phyloP scores from a whole-genome alignment of 1,139 yeast species.

The Meyerozyma guilliermondii region DNA sequence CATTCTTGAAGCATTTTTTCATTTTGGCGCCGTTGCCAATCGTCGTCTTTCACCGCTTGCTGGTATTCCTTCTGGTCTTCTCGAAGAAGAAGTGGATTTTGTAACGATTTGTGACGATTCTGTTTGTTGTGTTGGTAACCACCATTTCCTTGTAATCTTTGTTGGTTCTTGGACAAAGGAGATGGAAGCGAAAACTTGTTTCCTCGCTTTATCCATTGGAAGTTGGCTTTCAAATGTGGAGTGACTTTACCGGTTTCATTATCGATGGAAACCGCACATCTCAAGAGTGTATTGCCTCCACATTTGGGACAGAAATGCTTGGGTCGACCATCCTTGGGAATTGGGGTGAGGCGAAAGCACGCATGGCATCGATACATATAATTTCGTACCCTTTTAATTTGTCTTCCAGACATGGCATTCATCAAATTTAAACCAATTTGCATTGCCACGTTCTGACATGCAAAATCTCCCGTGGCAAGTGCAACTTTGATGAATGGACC shows the following conservation, averaged over 20 bases:
- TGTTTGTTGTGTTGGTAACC: conserved; percentile 67
- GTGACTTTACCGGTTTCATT: conserved; percentile 73
- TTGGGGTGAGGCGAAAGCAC: conserved; percentile 77
- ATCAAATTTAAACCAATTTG: conserved; percentile 85
- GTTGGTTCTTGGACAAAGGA: conserved; percentile 63
- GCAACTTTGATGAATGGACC: conserved; percentile 58
- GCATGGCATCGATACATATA: conserved; percentile 98
- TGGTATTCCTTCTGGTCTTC: conserved; percentile 95
- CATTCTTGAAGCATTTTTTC: conserved; percentile 83
- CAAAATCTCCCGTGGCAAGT: conserved; percentile 92
- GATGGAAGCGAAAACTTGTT: conserved; percentile 70
- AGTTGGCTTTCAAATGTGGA: conserved; percentile 87
- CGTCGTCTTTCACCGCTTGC: conserved; percentile 80
- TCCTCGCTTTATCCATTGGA: conserved; percentile 93
- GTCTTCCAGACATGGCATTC: conserved; percentile 80
- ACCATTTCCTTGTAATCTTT: conserved; percentile 60
- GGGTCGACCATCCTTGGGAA: conserved; percentile 70
- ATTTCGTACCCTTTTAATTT: conserved; percentile 79
- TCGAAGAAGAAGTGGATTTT: conserved; percentile 57
- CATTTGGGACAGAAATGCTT: conserved; percentile 94
- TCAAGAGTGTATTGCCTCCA: conserved; percentile 84
- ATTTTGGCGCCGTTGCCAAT: conserved; percentile 81
- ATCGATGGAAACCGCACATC: conserved; percentile 88
- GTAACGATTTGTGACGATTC: conserved; percentile 49
- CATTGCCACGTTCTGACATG: conserved; percentile 91